Percentiles rank a stretch among this genome's conserved stretches.
phyloP scores from a whole-genome alignment of 805 yeast genomes.

The Kurtzmaniella cleridarum region DNA sequence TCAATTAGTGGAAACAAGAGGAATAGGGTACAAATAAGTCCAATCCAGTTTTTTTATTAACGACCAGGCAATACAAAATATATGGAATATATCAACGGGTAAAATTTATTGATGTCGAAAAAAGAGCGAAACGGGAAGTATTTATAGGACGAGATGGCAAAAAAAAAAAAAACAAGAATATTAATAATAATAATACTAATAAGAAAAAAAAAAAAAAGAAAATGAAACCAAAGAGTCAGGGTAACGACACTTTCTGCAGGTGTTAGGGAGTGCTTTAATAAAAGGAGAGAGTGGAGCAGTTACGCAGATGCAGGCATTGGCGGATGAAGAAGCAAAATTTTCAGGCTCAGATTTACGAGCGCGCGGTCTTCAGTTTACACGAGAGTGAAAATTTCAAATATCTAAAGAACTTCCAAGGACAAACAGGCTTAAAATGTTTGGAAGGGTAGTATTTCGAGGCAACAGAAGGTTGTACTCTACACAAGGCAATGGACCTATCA shows the following conservation, averaged over 20 bases:
- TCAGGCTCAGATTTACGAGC: slow-evolving; percentile 1
- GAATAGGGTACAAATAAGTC: too few species aligned
- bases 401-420: not conserved
- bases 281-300: too few species aligned
- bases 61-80: not conserved
- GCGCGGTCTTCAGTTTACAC: slow-evolving; percentile 9
- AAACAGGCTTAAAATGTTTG: not conserved
- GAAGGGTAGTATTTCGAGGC: slow-evolving; percentile 4
- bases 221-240: too few species aligned
- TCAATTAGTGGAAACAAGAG: too few species aligned
- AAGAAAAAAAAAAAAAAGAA: not conserved
- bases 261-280: too few species aligned
- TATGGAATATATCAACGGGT: not conserved
- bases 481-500: slow-evolving; percentile 5
- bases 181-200: too few species aligned
- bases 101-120: not conserved
- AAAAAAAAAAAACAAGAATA: not conserved
- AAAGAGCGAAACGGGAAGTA: not conserved
- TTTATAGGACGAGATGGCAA: not conserved
- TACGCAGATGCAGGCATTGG: not conserved
- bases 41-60: not conserved
- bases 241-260: too few species aligned
- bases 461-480: slow-evolving; percentile 9
- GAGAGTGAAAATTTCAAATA: slow-evolving; percentile 12
- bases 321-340: slow-evolving; percentile 1